Conservation (phyloP, 371 early-diverging fungal genomes). For the Neoconidiobolus thromboides region DNA sequence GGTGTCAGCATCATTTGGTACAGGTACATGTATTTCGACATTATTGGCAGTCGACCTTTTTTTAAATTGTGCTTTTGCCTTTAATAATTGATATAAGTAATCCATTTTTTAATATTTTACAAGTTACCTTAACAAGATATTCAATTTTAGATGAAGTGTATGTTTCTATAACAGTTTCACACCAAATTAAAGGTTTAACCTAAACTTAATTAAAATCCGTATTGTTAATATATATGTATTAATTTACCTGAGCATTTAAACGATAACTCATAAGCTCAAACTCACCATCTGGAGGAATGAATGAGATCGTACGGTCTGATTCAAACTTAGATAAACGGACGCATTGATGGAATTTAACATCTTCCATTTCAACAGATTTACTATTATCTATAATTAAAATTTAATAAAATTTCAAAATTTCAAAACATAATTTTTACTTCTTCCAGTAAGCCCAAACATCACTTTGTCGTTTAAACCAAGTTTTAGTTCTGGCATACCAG, state of each 20-base stretch:
- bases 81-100: not conserved
- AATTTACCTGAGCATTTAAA: slow-evolving; percentile 53
- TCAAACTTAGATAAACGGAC: slow-evolving; percentile 90
- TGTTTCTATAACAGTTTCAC: slow-evolving; percentile 83
- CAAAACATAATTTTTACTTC: slow-evolving; percentile 25
- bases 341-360: slow-evolving; percentile 98
- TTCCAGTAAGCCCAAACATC: slow-evolving; percentile 88
- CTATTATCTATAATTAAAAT: not conserved
- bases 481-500: slow-evolving; percentile 97
- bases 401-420: not conserved
- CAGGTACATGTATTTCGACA: slow-evolving; percentile 92
- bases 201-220: slow-evolving; percentile 6
- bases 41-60: slow-evolving; percentile 91
- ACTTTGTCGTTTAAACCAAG: slow-evolving; percentile 96
- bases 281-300: slow-evolving; percentile 97
- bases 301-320: slow-evolving; percentile 92
- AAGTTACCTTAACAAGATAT: slow-evolving; percentile 68
- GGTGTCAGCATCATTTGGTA: slow-evolving; percentile 92
- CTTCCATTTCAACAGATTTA: slow-evolving; percentile 97
- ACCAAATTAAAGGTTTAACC: slow-evolving; percentile 92
- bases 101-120: not conserved
- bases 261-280: slow-evolving; percentile 98
- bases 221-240: not conserved
- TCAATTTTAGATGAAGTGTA: slow-evolving; percentile 87
- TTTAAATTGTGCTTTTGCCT: slow-evolving; percentile 94